Conservation (phyloP, 306 rosid genomes). For the Betula pendula region DNA sequence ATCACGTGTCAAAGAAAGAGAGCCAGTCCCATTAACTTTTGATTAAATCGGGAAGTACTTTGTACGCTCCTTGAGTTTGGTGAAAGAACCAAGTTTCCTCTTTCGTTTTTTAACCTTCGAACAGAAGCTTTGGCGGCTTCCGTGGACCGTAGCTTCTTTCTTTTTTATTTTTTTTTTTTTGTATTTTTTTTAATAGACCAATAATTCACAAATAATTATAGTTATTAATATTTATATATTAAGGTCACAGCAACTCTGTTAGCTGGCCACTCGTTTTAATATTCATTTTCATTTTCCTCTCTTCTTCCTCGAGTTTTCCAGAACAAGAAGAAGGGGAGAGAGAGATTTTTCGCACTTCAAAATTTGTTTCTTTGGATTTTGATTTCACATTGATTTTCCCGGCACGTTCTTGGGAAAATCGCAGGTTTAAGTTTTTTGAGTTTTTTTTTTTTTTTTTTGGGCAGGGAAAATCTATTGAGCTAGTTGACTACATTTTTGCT, state of each 20-base stretch:
- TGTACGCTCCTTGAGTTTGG: not conserved
- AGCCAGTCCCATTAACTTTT: not conserved
- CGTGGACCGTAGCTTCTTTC: slow-evolving; percentile 22
- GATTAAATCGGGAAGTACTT: slow-evolving; percentile 6
- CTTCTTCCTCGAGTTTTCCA: slow-evolving; percentile 48
- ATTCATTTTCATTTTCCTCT: slow-evolving; percentile 29
- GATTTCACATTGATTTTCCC: slow-evolving; percentile 33
- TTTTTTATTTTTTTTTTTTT: not conserved
- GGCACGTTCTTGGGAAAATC: not conserved
- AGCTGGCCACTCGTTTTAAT: slow-evolving; percentile 83
- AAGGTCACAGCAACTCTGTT: slow-evolving; percentile 56
- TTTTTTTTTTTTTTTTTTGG: not conserved
- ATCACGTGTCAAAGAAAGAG: slow-evolving; percentile 9
- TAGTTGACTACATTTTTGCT: slow-evolving; percentile 37
- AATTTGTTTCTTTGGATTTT: slow-evolving; percentile 30
- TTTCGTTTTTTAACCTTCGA: slow-evolving; percentile 11
- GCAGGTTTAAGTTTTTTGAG: slow-evolving; percentile 24
- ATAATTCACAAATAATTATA: slow-evolving; percentile 39
- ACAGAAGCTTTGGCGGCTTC: slow-evolving; percentile 47
- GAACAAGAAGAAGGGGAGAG: slow-evolving; percentile 24
- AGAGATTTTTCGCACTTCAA: slow-evolving; percentile 33
- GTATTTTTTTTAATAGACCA: slow-evolving; percentile 14
- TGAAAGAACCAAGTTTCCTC: not conserved
- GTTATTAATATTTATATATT: slow-evolving; percentile 30
- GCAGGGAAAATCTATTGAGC: slow-evolving; percentile 6